Conservation (phyloP, 31 red algal genomes). For the Asparagopsis taxiformis region DNA sequence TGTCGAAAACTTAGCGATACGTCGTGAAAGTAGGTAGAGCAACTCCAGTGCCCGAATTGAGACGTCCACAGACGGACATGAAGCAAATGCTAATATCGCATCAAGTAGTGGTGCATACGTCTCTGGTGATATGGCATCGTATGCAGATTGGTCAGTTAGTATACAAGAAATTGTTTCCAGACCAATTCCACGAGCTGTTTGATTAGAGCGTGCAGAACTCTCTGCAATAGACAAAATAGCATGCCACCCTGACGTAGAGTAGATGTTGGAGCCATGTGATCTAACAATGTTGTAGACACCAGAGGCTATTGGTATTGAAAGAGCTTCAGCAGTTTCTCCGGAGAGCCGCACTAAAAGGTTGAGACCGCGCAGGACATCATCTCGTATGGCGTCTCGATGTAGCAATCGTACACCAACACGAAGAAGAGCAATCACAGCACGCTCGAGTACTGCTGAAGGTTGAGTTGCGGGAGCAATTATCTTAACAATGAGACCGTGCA, state of each 20-base stretch:
- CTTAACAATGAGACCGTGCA: conserved; percentile 64
- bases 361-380: conserved; percentile 76
- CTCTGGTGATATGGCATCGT: conserved; percentile 57
- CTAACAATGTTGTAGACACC: conserved; percentile 80
- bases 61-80: conserved; percentile 45
- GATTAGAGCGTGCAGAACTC: conserved; percentile 50
- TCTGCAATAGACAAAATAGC: conserved; percentile 71
- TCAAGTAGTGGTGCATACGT: conserved; percentile 83
- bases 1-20: conserved; percentile 37
- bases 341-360: conserved; percentile 81
- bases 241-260: conserved; percentile 70
- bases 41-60: conserved; percentile 65
- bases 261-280: conserved; percentile 61
- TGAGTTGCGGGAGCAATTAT: conserved; percentile 56
- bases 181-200: conserved; percentile 52
- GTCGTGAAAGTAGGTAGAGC: conserved; percentile 47
- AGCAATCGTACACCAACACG: conserved; percentile 73
- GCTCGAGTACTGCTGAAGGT: conserved; percentile 68
- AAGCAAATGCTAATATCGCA: conserved; percentile 81
- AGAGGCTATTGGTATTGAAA: conserved; percentile 61
- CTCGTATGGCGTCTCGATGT: conserved; percentile 52
- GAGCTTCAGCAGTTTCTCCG: conserved; percentile 43
- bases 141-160: conserved; percentile 39
- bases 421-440: conserved; percentile 82
- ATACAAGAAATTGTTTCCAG: conserved; percentile 65